Evolutionary conservation across 768 basidiomycete species (phyloP).

Genomic region (Suillus subaureus): DNA sequence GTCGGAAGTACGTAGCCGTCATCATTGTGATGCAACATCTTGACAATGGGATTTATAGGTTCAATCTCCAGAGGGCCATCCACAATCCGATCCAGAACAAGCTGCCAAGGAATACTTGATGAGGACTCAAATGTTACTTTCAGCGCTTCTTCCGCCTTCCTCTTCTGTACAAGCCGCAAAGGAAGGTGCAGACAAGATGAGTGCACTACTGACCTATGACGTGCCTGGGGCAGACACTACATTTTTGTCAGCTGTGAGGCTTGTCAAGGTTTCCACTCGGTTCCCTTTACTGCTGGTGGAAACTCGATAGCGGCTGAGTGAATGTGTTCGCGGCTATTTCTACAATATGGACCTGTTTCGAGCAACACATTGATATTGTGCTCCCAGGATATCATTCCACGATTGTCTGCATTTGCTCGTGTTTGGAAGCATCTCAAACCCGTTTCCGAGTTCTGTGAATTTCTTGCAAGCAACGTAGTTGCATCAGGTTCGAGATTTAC

Average conservation of each 20-base stretch:
- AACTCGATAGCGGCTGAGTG: conserved; percentile 22
- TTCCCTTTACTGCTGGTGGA: conserved; percentile 76
- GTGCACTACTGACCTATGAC: conserved; percentile 54
- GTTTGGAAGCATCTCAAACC: background rate
- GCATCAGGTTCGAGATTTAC: no score
- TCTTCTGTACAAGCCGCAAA: conserved; percentile 20
- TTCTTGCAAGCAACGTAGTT: background rate
- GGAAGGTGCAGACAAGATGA: conserved; percentile 39
- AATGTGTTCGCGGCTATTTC: conserved; percentile 13
- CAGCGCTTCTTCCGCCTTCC: conserved; percentile 53
- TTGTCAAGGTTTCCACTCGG: conserved; percentile 71
- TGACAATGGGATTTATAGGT: conserved; percentile 17
- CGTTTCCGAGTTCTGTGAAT: background rate
- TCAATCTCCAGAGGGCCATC: conserved; percentile 6
- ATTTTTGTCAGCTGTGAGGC: conserved; percentile 59
- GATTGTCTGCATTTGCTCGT: conserved; percentile 1
- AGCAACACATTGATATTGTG: background rate
- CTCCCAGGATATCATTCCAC: conserved; percentile 6
- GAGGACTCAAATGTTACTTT: conserved; percentile 64
- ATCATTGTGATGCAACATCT: background rate
- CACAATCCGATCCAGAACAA: conserved; percentile 26
- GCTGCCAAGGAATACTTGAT: conserved; percentile 47
- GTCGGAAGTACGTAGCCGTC: conserved; percentile 28
- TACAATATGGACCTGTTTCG: background rate
- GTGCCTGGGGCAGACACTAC: conserved; percentile 53